Percentiles rank a stretch among this genome's conserved stretches.
Evolutionary conservation across 2,329 filamentous ascomycete genomes (phyloP).

Genomic region (Rhynchosporium agropyri): DNA sequence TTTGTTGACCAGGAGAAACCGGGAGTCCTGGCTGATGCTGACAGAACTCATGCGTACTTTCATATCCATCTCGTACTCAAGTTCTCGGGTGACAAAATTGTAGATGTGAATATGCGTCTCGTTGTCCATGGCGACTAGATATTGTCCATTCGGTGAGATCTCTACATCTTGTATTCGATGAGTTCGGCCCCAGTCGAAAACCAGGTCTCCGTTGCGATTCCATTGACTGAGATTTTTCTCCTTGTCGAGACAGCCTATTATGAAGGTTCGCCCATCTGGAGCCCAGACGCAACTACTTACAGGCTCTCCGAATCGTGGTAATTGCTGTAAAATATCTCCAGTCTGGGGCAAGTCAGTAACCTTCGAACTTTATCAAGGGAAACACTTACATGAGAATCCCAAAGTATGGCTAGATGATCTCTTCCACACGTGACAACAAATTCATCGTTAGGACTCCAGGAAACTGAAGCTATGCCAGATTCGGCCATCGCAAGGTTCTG

Average conservation of each 20-base stretch:
- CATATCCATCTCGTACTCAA: slow-evolving; percentile 73
- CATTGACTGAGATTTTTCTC: slow-evolving; percentile 70
- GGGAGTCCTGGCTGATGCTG: slow-evolving; percentile 79
- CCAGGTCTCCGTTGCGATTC: slow-evolving; percentile 62
- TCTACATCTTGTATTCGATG: slow-evolving; percentile 83
- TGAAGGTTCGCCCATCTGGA: slow-evolving; percentile 73
- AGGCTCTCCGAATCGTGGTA: slow-evolving; percentile 76
- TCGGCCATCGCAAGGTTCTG: slow-evolving; percentile 67
- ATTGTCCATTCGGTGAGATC: slow-evolving; percentile 78
- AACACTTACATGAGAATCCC: slow-evolving; percentile 66
- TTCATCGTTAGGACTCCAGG: slow-evolving; percentile 90
- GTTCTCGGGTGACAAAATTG: slow-evolving; percentile 72
- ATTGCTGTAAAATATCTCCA: slow-evolving; percentile 62
- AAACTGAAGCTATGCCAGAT: slow-evolving; percentile 73
- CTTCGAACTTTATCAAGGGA: background rate
- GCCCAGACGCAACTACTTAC: slow-evolving; percentile 92
- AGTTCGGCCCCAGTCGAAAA: slow-evolving; percentile 68
- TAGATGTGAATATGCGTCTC: slow-evolving; percentile 76
- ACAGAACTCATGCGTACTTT: slow-evolving; percentile 76
- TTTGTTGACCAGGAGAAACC: slow-evolving; percentile 79
- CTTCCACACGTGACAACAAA: slow-evolving; percentile 83
- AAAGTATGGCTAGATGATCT: slow-evolving; percentile 74
- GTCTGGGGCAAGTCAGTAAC: slow-evolving; percentile 50
- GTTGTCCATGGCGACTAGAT: slow-evolving; percentile 77
- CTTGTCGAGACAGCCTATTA: slow-evolving; percentile 76